Evolutionary conservation across 148 eudicot genomes (phyloP).

Genomic region (Heliosperma pusillum): DNA sequence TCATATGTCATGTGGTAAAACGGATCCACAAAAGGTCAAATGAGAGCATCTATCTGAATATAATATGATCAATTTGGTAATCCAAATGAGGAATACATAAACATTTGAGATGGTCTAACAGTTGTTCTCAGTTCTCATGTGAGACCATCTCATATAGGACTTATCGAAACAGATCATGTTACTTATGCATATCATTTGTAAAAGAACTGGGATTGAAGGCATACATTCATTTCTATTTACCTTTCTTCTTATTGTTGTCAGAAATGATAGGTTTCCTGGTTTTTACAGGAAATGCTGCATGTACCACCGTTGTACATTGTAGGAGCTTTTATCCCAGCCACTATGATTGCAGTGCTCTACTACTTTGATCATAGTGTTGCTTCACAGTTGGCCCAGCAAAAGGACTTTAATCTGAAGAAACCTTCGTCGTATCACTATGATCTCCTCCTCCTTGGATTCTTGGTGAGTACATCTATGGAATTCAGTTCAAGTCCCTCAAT

Average conservation of each 20-base stretch:
- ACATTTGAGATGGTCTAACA: not conserved
- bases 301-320: constrained; percentile 79
- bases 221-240: not conserved
- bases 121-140: too few species aligned
- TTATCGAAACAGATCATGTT: not conserved
- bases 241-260: constrained; percentile 9
- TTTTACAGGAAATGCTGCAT: constrained; percentile 72
- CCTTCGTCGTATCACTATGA: constrained; percentile 97
- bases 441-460: constrained; percentile 84
- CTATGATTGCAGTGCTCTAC: constrained; percentile 97
- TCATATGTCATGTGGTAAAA: not conserved
- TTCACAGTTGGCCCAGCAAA: constrained; percentile 95
- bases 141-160: not conserved
- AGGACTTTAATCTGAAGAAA: constrained; percentile 90
- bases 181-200: not conserved
- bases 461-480: constrained; percentile 43
- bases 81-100: not conserved
- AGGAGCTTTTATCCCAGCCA: constrained; percentile 97
- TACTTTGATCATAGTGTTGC: constrained; percentile 99
- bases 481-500: not conserved
- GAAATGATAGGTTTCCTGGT: not conserved
- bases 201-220: not conserved
- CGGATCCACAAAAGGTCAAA: not conserved
- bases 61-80: too few species aligned
- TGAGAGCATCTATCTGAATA: not conserved